These are phyloP conservation scores for Powellomyces hirtus DNA, from an alignment of 192 early-diverging fungal species.

Conservation along the genomic window DNA sequence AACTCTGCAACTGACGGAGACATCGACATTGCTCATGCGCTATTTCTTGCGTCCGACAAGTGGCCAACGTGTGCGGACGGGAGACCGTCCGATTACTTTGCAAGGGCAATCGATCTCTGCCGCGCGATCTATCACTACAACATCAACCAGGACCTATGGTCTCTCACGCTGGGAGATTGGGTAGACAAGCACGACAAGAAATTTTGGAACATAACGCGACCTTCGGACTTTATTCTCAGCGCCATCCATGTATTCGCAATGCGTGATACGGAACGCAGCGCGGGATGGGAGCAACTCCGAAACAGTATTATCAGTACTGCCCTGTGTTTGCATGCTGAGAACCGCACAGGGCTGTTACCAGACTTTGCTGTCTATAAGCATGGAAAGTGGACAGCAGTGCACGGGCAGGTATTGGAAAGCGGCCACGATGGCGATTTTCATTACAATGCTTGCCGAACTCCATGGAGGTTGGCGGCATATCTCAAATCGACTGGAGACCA, in stretches of 20 bases:
- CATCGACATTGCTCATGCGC: constrained; percentile 18
- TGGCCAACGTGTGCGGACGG: not conserved
- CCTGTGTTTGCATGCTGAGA: not conserved
- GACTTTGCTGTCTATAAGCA: constrained; percentile 1
- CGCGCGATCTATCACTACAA: not conserved
- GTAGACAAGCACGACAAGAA: not conserved
- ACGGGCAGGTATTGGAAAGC: constrained; percentile 5
- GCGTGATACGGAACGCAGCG: not conserved
- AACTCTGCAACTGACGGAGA: constrained; percentile 17
- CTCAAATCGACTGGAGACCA: not conserved
- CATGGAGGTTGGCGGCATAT: constrained; percentile 7
- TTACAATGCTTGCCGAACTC: not conserved
- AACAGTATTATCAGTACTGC: not conserved
- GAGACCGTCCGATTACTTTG: not conserved
- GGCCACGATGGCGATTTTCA: constrained; percentile 14
- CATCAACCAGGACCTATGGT: constrained; percentile 1
- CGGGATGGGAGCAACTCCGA: not conserved
- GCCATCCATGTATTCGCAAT: not conserved
- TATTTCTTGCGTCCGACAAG: constrained; percentile 16
- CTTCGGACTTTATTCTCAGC: constrained; percentile 7
- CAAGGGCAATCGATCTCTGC: constrained; percentile 4
- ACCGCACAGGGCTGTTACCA: not conserved
- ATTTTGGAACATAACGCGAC: constrained; percentile 11
- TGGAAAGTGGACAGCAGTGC: not conserved
- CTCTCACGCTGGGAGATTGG: constrained; percentile 7